Conservation (phyloP, 2,329 filamentous ascomycete species). For the Fusarium pseudograminearum region DNA sequence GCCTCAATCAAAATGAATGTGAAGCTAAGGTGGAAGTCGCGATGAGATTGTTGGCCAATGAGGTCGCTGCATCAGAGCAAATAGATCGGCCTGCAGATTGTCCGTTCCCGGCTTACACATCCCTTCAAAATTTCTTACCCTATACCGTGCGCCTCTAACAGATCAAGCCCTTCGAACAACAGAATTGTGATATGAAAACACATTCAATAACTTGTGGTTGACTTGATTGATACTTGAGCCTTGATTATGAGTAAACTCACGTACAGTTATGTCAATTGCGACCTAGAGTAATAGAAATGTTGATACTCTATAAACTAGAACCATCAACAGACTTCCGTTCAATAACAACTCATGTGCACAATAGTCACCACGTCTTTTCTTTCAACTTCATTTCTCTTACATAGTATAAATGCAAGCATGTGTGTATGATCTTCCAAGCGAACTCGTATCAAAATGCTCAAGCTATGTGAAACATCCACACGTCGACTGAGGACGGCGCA, state of each 20-base stretch:
- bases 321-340: not conserved
- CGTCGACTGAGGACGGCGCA: not conserved
- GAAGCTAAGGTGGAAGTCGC: constrained; percentile 36
- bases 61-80: constrained; percentile 17
- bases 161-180: not conserved
- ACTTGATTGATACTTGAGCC: not conserved
- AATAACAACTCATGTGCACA: not conserved
- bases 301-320: not conserved
- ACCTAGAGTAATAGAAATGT: not conserved
- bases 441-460: not conserved
- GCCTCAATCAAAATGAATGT: constrained; percentile 29
- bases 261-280: no score
- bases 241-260: not conserved
- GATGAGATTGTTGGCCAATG: constrained; percentile 43
- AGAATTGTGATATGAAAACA: no score
- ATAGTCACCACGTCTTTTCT: not conserved
- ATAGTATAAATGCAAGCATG: not conserved
- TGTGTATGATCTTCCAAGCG: not conserved
- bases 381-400: not conserved
- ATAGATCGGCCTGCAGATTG: constrained; percentile 38
- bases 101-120: constrained; percentile 37
- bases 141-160: not conserved
- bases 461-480: not conserved
- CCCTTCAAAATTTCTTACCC: constrained; percentile 17
- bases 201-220: not conserved